Base-by-base conservation (phyloP, 768 basidiomycete species). In the Leucogyrophana mollusca region DNA sequence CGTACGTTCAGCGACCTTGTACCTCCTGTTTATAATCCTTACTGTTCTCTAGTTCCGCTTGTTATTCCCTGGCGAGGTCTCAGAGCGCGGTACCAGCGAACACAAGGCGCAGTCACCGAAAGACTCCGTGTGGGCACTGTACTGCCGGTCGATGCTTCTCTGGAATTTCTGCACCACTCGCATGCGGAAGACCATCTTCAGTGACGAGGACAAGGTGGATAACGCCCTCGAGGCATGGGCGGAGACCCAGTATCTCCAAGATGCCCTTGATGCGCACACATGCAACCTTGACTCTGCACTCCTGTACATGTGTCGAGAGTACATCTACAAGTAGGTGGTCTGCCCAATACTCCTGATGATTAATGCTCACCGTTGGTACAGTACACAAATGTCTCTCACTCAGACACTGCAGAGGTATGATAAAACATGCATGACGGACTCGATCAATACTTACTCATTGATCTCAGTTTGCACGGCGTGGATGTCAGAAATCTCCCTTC, bases 61-160 rank as follows among this genome's bases (percentile, higher is more conserved):
- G 80, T 68, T 89, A 34, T 90, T 90, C 62, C 89, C 89, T 1
- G 87, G 86, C 1, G 88, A 91, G 63, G 73, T 77, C 6, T 66
- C 74, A 34, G 79, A 83, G 56, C 78, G 79, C 41, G 57, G 65
- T 16, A 68, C 77, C 5, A 54, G 68, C 34, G 65, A 69, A 18
- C 66, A 66, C 43, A 68, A 72, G 45, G 65, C 68, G 24, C 73
- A 73, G 25, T 83, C 83, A 14, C 74, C 82, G 13, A 90, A 89
- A 59, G 85, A 90, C 51, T 82, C 83, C 13, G 74, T 91, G 2
- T 90, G 88, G 88, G 88, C 86, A 0, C 69, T 91, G 21, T 88
- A 88, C 56, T 89, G 87, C 64, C 81, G 89, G 25, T 81, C 80
- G 59, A 86, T 90, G 84, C 74, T 91, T 9, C 70, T 90, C 3